A percentile compares a stretch with the other conserved stretches of the same genome.
Conservation (phyloP, 441 rosid genomes). For the Erodium texanum region DNA sequence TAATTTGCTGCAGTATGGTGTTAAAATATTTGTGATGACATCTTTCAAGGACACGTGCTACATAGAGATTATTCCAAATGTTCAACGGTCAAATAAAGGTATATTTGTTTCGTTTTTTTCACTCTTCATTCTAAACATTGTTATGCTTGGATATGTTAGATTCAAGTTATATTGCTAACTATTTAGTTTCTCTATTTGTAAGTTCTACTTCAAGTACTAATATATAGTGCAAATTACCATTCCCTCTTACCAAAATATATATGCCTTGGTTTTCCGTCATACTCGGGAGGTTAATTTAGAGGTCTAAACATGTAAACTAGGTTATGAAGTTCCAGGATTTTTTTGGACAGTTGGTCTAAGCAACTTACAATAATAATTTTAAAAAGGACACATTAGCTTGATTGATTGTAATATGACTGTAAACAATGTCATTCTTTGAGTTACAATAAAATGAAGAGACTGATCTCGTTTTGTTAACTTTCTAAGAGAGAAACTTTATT, state of each 20-base stretch:
- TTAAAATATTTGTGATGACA: conserved; percentile 59
- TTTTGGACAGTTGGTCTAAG: background rate
- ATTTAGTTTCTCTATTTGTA: background rate
- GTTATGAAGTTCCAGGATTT: background rate
- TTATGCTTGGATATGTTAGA: conserved; percentile 2
- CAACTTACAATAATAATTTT: no score
- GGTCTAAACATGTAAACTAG: background rate
- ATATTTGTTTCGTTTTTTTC: conserved; percentile 2
- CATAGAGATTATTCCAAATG: conserved; percentile 55
- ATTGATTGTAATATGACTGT: no score
- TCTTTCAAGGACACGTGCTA: conserved; percentile 73
- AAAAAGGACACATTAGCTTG: no score
- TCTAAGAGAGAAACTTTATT: no score
- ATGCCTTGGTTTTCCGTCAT: background rate
- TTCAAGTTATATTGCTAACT: background rate
- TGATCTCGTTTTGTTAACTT: background rate
- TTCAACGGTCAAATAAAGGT: conserved; percentile 50
- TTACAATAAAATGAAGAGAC: background rate
- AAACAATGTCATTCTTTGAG: no score
- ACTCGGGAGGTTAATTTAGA: background rate
- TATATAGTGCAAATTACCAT: background rate
- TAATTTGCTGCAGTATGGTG: conserved; percentile 48
- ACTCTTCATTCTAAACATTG: conserved; percentile 1
- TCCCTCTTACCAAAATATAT: background rate
- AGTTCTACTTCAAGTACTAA: background rate